Base-by-base conservation (phyloP, 345 rosid genomes). In the Hevea brasiliensis region DNA sequence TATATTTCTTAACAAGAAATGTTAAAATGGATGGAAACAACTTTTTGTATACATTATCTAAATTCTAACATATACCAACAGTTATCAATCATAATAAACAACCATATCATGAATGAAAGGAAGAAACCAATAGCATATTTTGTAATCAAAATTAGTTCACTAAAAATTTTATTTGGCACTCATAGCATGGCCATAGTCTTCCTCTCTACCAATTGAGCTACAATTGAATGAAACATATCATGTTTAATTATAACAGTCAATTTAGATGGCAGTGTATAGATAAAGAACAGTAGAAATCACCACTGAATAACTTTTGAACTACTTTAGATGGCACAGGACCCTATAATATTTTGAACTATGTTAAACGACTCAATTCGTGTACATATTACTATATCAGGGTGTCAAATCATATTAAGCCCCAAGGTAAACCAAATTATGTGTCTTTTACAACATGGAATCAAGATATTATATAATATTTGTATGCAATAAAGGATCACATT, bases 161-260 rank as follows among this genome's bases (percentile, higher is more conserved):
- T 9, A 35, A 0, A 20, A 61, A 37, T 8, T 61, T 32, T 61
- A 61, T 23, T 27, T 12, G 15, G 53, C 17, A 58, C 21, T 8
- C 6, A 58, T 0, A 58, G 62, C 37, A 26, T 26, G 62, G 15
- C 37, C 17, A 27, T 58, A 53, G 26, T 58, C 17, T 11, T 55
- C 60, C 3, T 13, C 29, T n/a, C 11, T 55, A 55, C 29, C 12
- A 21, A 26, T 8, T 21, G 12, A 55, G 60, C 27, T 8, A 55
- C 27, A 32, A 60, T 60, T 60, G 40, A 60, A 61, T 37, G 47
- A 61, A 61, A 18, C 26, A 61, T 14, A 61, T n/a, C 18, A 61
- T 37, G 24, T 13, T 42, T 64, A 44, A 42, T 63, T 8, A 37
- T 64, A 64, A 64, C n/a, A n/a, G n/a, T n/a, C n/a, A n/a, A n/a